These are phyloP conservation scores for Rhizophlyctis rosea DNA, from an alignment of 192 early-diverging fungal species.

Conservation along the genomic window DNA sequence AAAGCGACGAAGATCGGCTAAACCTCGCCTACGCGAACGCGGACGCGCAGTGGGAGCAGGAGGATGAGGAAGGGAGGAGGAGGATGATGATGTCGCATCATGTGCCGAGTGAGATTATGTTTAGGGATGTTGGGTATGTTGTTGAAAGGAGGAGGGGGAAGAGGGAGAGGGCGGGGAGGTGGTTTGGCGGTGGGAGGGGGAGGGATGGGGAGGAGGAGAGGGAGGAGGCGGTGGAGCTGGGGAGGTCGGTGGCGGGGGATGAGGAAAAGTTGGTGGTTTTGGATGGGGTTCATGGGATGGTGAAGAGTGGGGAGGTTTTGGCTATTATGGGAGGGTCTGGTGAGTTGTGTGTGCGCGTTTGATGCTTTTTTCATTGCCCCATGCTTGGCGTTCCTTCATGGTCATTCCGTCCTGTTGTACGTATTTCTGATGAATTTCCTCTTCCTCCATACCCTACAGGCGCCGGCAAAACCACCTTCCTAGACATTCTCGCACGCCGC, in stretches of 20 bases:
- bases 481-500: slow-evolving; percentile 84
- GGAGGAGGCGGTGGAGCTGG: neutral
- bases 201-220: slow-evolving; percentile 9
- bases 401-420: neutral
- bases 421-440: too few relatives aligned
- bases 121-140: slow-evolving; percentile 59
- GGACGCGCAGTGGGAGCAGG: neutral
- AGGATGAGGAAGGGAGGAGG: slow-evolving; percentile 15
- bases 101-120: slow-evolving; percentile 62
- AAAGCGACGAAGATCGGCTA: slow-evolving; percentile 6
- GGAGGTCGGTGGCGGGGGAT: neutral
- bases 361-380: too few relatives aligned
- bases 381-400: too few relatives aligned
- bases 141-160: slow-evolving; percentile 23
- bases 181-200: neutral
- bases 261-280: slow-evolving; percentile 48
- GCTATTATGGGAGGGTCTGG: slow-evolving; percentile 90
- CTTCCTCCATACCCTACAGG: too few relatives aligned
- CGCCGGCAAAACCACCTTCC: slow-evolving; percentile 88
- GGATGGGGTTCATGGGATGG: slow-evolving; percentile 69
- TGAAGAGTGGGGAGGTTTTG: slow-evolving; percentile 81
- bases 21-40: neutral
- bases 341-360: neutral
- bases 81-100: slow-evolving; percentile 66
- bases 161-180: neutral